phyloP scores from a whole-genome alignment of 495 filamentous ascomycete genomes.

The Hypoxylon rickii region DNA sequence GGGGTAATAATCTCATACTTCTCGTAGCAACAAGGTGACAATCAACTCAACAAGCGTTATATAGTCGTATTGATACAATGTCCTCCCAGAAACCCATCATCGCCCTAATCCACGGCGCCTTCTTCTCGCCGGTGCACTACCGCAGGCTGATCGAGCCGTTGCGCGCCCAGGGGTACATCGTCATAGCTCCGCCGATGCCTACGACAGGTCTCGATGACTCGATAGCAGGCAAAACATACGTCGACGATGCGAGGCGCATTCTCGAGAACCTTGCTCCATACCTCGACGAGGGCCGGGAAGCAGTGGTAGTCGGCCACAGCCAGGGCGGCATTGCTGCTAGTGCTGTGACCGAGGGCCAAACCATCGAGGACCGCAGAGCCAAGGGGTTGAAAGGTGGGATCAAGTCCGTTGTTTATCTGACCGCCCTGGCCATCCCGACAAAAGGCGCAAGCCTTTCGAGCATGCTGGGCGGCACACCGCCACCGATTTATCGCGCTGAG shows the following conservation, averaged over 20 bases:
- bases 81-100: constrained; percentile 42
- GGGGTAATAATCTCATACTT: no score
- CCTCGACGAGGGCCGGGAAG: constrained; percentile 36
- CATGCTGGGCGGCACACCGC: constrained; percentile 19
- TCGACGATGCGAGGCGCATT: constrained; percentile 29
- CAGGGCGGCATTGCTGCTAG: constrained; percentile 37
- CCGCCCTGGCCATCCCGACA: constrained; percentile 21
- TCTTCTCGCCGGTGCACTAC: constrained; percentile 51
- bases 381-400: constrained; percentile 43
- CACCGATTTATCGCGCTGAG: constrained; percentile 23
- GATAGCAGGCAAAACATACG: constrained; percentile 21
- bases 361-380: constrained; percentile 36
- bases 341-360: constrained; percentile 34
- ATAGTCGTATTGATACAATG: constrained; percentile 12
- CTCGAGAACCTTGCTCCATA: constrained; percentile 19
- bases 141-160: constrained; percentile 41
- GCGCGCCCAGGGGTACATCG: constrained; percentile 41
- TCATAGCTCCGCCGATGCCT: constrained; percentile 31
- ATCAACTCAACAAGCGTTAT: neutral
- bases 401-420: constrained; percentile 43
- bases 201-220: constrained; percentile 26
- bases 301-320: constrained; percentile 35
- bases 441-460: constrained; percentile 15
- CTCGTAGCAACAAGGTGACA: neutral
- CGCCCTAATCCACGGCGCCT: constrained; percentile 53